Evolutionary conservation across 805 yeast species (phyloP).

Genomic region (Blastobotrys terrestris): DNA sequence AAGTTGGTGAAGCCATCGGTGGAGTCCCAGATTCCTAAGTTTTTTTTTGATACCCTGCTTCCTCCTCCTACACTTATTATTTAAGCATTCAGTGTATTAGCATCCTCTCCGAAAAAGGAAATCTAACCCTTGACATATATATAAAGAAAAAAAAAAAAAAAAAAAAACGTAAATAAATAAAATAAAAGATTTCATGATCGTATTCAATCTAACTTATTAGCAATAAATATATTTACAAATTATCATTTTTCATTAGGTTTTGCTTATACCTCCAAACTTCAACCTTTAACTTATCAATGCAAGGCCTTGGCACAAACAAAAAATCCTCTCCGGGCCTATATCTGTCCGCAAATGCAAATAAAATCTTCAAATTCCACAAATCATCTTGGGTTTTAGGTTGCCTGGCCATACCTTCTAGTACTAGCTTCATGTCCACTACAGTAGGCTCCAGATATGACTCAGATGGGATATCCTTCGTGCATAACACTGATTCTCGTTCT

Average conservation of each 20-base stretch:
- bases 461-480: neutral
- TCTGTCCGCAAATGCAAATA: constrained; percentile 56
- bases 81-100: neutral
- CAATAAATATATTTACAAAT: neutral
- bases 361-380: constrained; percentile 54
- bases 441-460: constrained; percentile 29
- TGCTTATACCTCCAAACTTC: constrained; percentile 6
- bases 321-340: constrained; percentile 16
- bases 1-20: constrained; percentile 63
- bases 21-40: neutral
- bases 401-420: constrained; percentile 39
- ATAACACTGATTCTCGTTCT: neutral
- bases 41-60: neutral
- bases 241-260: neutral
- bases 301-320: constrained; percentile 9
- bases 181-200: neutral
- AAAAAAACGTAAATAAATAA: neutral
- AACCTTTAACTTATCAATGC: constrained; percentile 15
- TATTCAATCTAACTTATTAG: neutral
- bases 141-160: neutral
- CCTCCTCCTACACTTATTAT: neutral
- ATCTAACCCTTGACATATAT: neutral
- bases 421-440: constrained; percentile 49
- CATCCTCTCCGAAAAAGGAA: neutral
- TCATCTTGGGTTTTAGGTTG: constrained; percentile 45